Base-by-base conservation (phyloP, 768 basidiomycete genomes). In the Tylopilus vinaceipallidus region DNA sequence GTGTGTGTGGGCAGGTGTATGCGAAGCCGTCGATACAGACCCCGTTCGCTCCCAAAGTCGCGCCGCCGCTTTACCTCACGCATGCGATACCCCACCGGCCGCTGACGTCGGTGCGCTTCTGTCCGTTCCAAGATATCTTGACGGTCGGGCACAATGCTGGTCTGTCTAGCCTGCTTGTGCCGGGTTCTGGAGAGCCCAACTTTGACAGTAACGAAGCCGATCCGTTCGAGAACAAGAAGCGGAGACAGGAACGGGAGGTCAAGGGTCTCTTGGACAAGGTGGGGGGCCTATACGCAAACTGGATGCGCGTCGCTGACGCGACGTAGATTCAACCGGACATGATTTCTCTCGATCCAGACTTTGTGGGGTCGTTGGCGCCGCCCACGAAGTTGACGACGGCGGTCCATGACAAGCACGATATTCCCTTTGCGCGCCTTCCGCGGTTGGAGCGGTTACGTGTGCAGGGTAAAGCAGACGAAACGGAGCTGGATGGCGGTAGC, bases 131-230 rank as follows among this genome's bases (percentile, higher is more conserved):
- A 59, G 93, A 95, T 68, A 72, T 90, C 24, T 78, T 95, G 19
- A 85, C 84, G 0, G 73, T 95, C 37, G 88, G 91, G 1, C 93
- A 95, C 64, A 63, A 76, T 5, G 75, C 74, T 0, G 95, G 95
- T 1, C 73, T 98, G 16, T 90, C 90, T 4, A 88, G 81, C 35
- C 79, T 98, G 43, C 76, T 98, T 47, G 86, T 98, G 0, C 97
- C 97, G 0, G 95, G 95, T 23, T 73, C 85, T 9, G 97, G 95
- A 29, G 95, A 98, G 67, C 83, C 95, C 39, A 94, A 97, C 75
- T 95, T 94, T 65, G 97, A 99, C 62, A 89, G 87, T 50, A 67
- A 78, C 13, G 97, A 98, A 67, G 91, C 92, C 0, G 95, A 99
- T 79, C 93, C 95, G 3, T 98, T 88, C 72, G 95, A 99, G 69